A percentile compares a stretch with the other conserved stretches of the same genome.
Conservation (phyloP, 2,329 filamentous ascomycete genomes). For the Neophaeococcomyces mojaviensis region DNA sequence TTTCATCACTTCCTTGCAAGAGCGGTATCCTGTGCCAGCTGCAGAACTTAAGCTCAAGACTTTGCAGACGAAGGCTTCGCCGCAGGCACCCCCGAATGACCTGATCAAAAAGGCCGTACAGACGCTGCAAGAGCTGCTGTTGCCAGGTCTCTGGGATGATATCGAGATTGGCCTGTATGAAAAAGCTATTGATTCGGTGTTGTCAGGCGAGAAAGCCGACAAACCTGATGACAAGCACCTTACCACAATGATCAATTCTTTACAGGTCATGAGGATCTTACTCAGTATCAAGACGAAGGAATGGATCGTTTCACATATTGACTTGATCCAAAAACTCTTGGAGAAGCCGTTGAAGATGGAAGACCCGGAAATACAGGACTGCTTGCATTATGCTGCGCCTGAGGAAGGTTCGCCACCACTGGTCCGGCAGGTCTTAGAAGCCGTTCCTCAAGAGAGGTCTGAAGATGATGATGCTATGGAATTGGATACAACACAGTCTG, state of each 20-base stretch:
- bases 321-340: conserved; percentile 74
- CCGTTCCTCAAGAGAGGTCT: conserved; percentile 75
- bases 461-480: conserved; percentile 81
- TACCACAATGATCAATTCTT: conserved; percentile 69
- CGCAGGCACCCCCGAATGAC: conserved; percentile 57
- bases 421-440: conserved; percentile 59
- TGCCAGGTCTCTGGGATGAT: conserved; percentile 83
- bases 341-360: conserved; percentile 86
- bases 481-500: conserved; percentile 64
- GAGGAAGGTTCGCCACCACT: conserved; percentile 62
- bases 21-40: conserved; percentile 72
- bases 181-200: conserved; percentile 78
- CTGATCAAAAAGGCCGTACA: conserved; percentile 78
- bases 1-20: conserved; percentile 84
- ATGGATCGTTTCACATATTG: conserved; percentile 75
- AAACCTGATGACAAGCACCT: conserved; percentile 72
- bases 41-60: conserved; percentile 30
- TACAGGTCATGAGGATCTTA: conserved; percentile 86
- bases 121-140: conserved; percentile 74
- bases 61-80: conserved; percentile 37
- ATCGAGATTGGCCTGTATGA: conserved; percentile 85
- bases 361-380: conserved; percentile 87
- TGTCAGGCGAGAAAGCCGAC: conserved; percentile 75
- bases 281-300: conserved; percentile 81
- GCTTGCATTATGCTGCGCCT: conserved; percentile 65